phyloP scores from a whole-genome alignment of 148 eudicot genomes.

The Bassia scoparia region DNA sequence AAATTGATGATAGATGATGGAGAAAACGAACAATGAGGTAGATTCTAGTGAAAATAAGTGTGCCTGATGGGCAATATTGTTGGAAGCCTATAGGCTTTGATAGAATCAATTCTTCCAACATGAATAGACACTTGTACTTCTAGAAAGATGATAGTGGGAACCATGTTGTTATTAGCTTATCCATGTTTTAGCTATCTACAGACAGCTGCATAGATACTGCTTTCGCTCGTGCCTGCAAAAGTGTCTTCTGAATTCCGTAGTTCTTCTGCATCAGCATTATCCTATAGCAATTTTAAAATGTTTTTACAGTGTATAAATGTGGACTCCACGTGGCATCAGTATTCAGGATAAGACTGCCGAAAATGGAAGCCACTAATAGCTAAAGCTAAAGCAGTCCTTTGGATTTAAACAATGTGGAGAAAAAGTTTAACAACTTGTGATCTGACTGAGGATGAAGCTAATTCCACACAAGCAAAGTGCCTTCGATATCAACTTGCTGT shows the following conservation, averaged over 20 bases:
- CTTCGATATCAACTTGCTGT: constrained; percentile 88
- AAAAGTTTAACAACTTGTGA: constrained; percentile 93
- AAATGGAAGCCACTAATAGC: constrained; percentile 73
- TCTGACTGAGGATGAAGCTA: constrained; percentile 90
- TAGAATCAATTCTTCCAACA: not conserved
- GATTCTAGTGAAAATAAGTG: not conserved
- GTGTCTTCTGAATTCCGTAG: not conserved
- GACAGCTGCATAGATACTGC: not conserved
- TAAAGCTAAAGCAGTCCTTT: constrained; percentile 60
- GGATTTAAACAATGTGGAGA: constrained; percentile 88
- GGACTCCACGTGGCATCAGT: constrained; percentile 37
- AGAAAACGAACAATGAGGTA: not conserved
- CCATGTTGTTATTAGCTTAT: not conserved
- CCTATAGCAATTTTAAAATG: not conserved
- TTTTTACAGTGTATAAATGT: not conserved
- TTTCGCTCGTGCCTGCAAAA: not conserved
- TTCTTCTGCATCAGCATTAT: not conserved
- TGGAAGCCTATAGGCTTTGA: not conserved
- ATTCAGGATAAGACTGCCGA: constrained; percentile 52
- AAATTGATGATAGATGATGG: not conserved
- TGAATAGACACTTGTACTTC: not conserved
- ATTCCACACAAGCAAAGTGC: constrained; percentile 96
- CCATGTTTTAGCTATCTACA: not conserved
- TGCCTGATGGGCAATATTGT: not conserved
- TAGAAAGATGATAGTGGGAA: not conserved